These are phyloP conservation scores for Austroboletus festivus DNA, from an alignment of 768 basidiomycete genomes.

Conservation along the genomic window DNA sequence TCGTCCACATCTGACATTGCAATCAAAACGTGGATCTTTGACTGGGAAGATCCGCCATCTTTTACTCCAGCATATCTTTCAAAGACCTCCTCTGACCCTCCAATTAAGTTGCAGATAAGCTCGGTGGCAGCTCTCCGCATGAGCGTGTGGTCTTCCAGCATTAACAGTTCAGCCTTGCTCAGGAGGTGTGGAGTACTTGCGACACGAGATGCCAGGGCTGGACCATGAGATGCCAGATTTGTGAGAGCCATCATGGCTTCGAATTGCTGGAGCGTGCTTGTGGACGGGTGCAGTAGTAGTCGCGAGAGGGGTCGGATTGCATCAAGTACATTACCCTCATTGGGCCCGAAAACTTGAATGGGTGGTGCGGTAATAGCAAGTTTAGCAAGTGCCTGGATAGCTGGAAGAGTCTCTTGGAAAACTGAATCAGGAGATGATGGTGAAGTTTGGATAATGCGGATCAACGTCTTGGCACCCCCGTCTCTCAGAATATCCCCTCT, in stretches of 20 bases:
- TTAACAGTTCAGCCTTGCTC: slow-evolving; percentile 64
- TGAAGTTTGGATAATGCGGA: slow-evolving; percentile 51
- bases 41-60: slow-evolving; percentile 31
- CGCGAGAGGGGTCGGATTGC: slow-evolving; percentile 78
- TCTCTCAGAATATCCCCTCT: slow-evolving; percentile 73
- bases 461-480: slow-evolving; percentile 72
- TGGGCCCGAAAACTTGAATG: slow-evolving; percentile 85
- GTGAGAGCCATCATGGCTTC: slow-evolving; percentile 96
- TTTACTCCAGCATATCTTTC: slow-evolving; percentile 60
- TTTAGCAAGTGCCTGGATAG: slow-evolving; percentile 89
- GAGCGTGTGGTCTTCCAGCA: slow-evolving; percentile 79
- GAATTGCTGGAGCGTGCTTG: slow-evolving; percentile 79
- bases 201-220: slow-evolving; percentile 63
- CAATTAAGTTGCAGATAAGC: slow-evolving; percentile 87
- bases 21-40: slow-evolving; percentile 76
- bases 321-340: slow-evolving; percentile 72
- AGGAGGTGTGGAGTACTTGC: slow-evolving; percentile 58
- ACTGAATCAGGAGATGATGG: slow-evolving; percentile 31
- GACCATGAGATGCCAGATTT: slow-evolving; percentile 80
- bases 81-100: slow-evolving; percentile 73
- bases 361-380: slow-evolving; percentile 91
- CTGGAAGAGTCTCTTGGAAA: slow-evolving; percentile 38
- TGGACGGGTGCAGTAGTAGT: slow-evolving; percentile 64
- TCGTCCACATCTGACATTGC: slow-evolving; percentile 89
- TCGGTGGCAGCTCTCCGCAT: slow-evolving; percentile 87